Conservation (phyloP, 805 yeast genomes). For the Sugiyamaella valdiviana region DNA sequence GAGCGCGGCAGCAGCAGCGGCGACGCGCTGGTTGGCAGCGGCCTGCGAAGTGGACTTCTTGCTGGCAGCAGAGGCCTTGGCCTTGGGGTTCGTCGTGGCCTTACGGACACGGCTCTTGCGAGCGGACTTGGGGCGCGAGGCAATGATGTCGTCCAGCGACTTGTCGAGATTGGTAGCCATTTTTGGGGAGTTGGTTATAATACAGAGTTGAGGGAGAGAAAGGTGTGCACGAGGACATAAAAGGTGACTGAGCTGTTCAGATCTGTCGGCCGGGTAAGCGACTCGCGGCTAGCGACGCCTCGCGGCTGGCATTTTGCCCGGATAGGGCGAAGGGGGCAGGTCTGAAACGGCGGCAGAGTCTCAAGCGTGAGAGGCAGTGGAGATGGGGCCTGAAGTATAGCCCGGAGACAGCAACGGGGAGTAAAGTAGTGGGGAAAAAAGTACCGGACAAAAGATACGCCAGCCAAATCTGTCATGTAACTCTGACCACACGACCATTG, state of each 20-base stretch:
- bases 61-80: slow-evolving; percentile 26
- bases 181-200: slow-evolving; percentile 10
- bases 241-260: neutral
- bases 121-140: slow-evolving; percentile 41
- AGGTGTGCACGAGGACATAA: neutral
- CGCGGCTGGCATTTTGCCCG: neutral
- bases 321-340: neutral
- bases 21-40: slow-evolving; percentile 27
- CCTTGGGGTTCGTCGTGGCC: slow-evolving; percentile 14
- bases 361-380: too few species aligned
- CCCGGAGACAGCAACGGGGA: neutral
- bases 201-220: too few species aligned
- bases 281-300: neutral
- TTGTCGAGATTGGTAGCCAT: slow-evolving; percentile 84
- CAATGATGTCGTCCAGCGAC: slow-evolving; percentile 90
- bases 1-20: slow-evolving; percentile 29
- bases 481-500: neutral
- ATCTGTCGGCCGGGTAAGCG: neutral
- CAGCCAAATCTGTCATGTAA: neutral
- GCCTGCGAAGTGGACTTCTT: slow-evolving; percentile 7
- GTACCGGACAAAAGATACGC: neutral
- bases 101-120: slow-evolving; percentile 23
- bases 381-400: too few species aligned
- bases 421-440: neutral
- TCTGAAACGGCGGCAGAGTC: neutral